Evolutionary conservation across 2,329 filamentous ascomycete genomes (phyloP).

Genomic region (Epicoccum sorghinum): DNA sequence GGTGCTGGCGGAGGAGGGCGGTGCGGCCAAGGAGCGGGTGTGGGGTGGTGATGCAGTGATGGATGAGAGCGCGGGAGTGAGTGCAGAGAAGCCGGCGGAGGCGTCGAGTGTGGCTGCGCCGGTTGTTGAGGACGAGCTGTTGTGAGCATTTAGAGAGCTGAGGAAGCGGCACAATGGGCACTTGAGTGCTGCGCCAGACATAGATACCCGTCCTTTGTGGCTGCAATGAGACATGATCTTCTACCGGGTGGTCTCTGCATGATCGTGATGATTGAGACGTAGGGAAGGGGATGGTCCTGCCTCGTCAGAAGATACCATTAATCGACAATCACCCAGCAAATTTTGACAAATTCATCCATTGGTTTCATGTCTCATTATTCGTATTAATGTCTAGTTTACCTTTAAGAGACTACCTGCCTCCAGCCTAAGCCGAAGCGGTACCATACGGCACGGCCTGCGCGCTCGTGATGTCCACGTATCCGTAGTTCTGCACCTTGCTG

Average conservation of each 20-base stretch:
- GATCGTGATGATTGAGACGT: neutral
- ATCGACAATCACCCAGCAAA: too few relatives aligned
- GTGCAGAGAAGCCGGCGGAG: neutral
- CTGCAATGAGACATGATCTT: constrained; percentile 15
- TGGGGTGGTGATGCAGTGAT: constrained; percentile 41
- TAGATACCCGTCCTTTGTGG: constrained; percentile 18
- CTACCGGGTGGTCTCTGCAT: neutral
- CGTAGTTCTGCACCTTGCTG: constrained; percentile 49
- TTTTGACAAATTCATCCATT: neutral
- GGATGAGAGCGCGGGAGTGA: constrained; percentile 8
- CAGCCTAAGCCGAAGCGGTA: constrained; percentile 1
- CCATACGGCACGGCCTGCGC: constrained; percentile 48
- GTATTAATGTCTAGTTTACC: neutral
- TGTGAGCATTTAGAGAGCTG: constrained; percentile 19
- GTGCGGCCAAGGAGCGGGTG: constrained; percentile 31
- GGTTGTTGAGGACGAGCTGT: constrained; percentile 34
- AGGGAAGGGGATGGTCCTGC: too few relatives aligned
- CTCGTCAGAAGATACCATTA: too few relatives aligned
- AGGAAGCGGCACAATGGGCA: neutral
- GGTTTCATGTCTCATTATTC: neutral
- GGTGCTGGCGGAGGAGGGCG: constrained; percentile 12
- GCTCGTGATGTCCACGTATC: constrained; percentile 54
- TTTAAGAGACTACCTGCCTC: too few relatives aligned
- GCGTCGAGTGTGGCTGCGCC: neutral
- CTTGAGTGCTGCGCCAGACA: neutral